A percentile compares a stretch with the other conserved stretches of the same genome.
Conservation (phyloP, 2,329 filamentous ascomycete genomes). For the Pyrenochaeta sp. region DNA sequence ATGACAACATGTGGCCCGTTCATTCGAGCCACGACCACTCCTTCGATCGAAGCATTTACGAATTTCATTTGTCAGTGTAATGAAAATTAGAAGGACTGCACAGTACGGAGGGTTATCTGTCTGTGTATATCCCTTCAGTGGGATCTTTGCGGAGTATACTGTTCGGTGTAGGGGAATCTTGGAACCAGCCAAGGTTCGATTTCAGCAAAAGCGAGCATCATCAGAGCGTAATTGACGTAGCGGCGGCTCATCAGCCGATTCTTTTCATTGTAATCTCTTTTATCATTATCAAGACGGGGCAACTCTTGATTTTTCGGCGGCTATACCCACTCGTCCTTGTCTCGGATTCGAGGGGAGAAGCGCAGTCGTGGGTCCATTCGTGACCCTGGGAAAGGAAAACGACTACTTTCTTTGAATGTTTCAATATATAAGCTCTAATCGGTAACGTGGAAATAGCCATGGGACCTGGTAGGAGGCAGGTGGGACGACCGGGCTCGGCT, state of each 20-base stretch:
- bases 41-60: slow-evolving; percentile 41
- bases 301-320: slow-evolving; percentile 44
- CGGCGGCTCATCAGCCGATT: slow-evolving; percentile 45
- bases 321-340: slow-evolving; percentile 39
- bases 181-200: slow-evolving; percentile 9
- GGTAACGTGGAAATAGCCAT: slow-evolving; percentile 22
- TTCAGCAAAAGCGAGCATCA: slow-evolving; percentile 30
- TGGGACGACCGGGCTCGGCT: slow-evolving; percentile 18
- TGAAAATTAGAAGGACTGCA: slow-evolving; percentile 26
- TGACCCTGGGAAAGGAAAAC: slow-evolving; percentile 18
- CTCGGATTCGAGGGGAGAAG: slow-evolving; percentile 36
- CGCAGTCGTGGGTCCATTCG: slow-evolving; percentile 37
- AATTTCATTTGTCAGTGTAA: slow-evolving; percentile 45
- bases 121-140: slow-evolving; percentile 29
- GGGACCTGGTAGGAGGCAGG: slow-evolving; percentile 23
- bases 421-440: slow-evolving; percentile 33
- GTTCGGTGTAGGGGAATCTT: slow-evolving; percentile 9
- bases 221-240: slow-evolving; percentile 35
- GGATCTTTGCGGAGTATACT: slow-evolving; percentile 31
- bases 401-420: slow-evolving; percentile 22
- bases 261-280: slow-evolving; percentile 22
- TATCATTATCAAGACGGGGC: slow-evolving; percentile 33
- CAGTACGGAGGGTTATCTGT: slow-evolving; percentile 19
- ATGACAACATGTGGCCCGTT: slow-evolving; percentile 42
- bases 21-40: slow-evolving; percentile 41